phyloP scores from a whole-genome alignment of 2,329 filamentous ascomycete species.

The Ceratocystis eucalypticola region DNA sequence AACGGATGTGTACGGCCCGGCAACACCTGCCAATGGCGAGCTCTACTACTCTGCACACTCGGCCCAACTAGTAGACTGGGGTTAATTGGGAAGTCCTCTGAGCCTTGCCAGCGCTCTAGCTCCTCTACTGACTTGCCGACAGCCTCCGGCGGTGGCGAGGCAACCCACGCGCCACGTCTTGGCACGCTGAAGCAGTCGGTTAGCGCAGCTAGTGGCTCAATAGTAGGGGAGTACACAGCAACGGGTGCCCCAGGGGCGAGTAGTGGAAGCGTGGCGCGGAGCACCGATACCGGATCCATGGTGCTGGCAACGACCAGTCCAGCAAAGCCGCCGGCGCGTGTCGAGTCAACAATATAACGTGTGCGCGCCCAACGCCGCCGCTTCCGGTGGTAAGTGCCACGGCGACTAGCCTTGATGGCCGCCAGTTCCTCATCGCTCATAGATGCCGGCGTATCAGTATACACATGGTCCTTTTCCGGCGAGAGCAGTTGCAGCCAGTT shows the following conservation, averaged over 20 bases:
- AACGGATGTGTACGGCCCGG: conserved; percentile 84
- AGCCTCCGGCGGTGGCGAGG: conserved; percentile 35
- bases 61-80: conserved; percentile 71
- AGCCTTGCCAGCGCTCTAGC: conserved; percentile 44
- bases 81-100: conserved; percentile 71
- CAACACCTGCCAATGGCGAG: conserved; percentile 76
- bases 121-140: conserved; percentile 35
- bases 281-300: conserved; percentile 66
- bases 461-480: conserved; percentile 61
- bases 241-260: conserved; percentile 72
- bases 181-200: conserved; percentile 75
- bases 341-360: conserved; percentile 58
- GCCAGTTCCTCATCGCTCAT: conserved; percentile 48
- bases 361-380: conserved; percentile 66
- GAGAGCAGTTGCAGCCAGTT: conserved; percentile 86
- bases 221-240: conserved; percentile 67
- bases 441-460: conserved; percentile 48
- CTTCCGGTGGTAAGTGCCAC: conserved; percentile 81
- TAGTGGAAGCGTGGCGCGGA: conserved; percentile 64
- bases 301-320: conserved; percentile 69
- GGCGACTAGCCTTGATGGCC: conserved; percentile 65
- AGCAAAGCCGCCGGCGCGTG: conserved; percentile 63
- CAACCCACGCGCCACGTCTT: conserved; percentile 61
- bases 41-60: conserved; percentile 65
- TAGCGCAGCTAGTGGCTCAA: conserved; percentile 65